phyloP scores from a whole-genome alignment of 495 filamentous ascomycete species.

The Daldinia concentrica region DNA sequence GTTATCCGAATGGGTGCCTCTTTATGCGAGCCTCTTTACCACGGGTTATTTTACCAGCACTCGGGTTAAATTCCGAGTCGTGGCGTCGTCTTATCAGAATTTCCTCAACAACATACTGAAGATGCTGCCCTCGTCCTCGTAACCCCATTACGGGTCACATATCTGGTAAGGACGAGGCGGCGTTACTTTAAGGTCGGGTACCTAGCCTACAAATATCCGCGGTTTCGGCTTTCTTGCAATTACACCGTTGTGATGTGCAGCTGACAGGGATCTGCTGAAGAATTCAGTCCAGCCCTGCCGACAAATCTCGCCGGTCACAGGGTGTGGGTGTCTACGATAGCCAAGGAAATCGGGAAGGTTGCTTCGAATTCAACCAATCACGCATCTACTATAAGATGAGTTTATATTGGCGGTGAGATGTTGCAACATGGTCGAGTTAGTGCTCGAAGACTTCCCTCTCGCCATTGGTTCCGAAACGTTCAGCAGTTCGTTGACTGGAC shows the following conservation, averaged over 20 bases:
- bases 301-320: conserved; percentile 4
- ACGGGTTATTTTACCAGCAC: background rate
- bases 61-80: conserved; percentile 4
- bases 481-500: conserved; percentile 7
- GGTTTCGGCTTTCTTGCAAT: conserved; percentile 23
- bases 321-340: conserved; percentile 11
- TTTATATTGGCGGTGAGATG: conserved; percentile 36
- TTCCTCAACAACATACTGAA: background rate
- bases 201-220: conserved; percentile 18
- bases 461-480: conserved; percentile 4
- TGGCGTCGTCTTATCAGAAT: conserved; percentile 1
- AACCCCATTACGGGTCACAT: background rate
- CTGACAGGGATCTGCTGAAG: conserved; percentile 28
- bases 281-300: conserved; percentile 27
- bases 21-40: background rate
- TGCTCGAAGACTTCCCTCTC: conserved; percentile 9
- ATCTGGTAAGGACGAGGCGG: background rate
- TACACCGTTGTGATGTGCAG: conserved; percentile 12
- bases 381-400: background rate
- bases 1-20: background rate
- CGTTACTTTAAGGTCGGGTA: background rate
- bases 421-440: background rate
- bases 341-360: conserved; percentile 18
- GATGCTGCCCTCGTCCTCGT: conserved; percentile 4
- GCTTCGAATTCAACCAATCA: conserved; percentile 26